Evolutionary conservation across 2,329 filamentous ascomycete species (phyloP).

Genomic region (Pestalotiopsis sp.): DNA sequence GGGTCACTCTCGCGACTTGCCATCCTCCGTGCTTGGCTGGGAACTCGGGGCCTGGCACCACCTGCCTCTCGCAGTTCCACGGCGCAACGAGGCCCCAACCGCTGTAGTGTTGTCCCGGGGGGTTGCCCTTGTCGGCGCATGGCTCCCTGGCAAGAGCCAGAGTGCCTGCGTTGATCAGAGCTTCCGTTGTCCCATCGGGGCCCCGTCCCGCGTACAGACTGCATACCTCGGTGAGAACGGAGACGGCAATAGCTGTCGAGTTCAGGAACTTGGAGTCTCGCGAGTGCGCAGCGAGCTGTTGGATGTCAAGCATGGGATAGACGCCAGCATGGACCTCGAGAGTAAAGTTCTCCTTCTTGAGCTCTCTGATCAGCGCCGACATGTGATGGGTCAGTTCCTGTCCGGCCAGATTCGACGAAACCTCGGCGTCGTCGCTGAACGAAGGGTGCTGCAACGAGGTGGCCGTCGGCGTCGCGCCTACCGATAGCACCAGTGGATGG

Average conservation of each 20-base stretch:
- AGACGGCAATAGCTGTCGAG: constrained; percentile 64
- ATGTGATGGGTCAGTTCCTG: constrained; percentile 28
- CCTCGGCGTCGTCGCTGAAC: constrained; percentile 20
- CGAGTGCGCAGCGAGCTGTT: constrained; percentile 76
- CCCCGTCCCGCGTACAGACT: constrained; percentile 67
- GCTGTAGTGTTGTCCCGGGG: constrained; percentile 52
- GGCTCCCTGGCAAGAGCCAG: constrained; percentile 75
- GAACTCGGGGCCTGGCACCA: constrained; percentile 43
- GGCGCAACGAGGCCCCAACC: constrained; percentile 72
- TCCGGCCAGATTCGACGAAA: neutral
- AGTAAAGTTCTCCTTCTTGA: constrained; percentile 41
- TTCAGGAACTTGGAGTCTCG: constrained; percentile 43
- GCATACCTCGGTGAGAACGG: constrained; percentile 72
- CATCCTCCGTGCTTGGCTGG: constrained; percentile 52
- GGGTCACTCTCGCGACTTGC: constrained; percentile 72
- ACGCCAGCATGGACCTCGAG: constrained; percentile 78
- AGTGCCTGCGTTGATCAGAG: constrained; percentile 68
- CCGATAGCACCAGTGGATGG: constrained; percentile 58
- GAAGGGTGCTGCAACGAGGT: constrained; percentile 63
- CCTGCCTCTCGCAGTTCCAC: constrained; percentile 48
- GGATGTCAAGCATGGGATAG: constrained; percentile 76
- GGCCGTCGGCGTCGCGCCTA: constrained; percentile 78
- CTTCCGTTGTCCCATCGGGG: constrained; percentile 55
- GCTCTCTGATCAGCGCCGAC: constrained; percentile 39
- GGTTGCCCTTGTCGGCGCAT: constrained; percentile 53